Percentiles rank a stretch among this genome's conserved stretches.
Evolutionary conservation across 306 rosid genomes (phyloP).

Genomic region (Styphnolobium japonicum): DNA sequence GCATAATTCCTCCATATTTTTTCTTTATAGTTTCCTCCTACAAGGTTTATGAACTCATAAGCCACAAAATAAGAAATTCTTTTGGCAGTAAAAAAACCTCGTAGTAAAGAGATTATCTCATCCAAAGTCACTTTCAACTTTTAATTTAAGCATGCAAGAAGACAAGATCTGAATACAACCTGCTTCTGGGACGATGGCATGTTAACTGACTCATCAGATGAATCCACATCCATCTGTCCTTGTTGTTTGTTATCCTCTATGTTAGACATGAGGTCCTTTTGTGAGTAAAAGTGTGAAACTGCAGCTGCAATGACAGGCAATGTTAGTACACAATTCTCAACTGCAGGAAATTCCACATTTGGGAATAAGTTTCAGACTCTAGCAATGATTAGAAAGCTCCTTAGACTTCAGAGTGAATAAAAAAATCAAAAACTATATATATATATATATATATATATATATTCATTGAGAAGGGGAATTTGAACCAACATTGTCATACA

Average conservation of each 20-base stretch:
- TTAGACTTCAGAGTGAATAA: constrained; percentile 1
- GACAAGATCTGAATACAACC: constrained; percentile 40
- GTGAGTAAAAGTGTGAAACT: constrained; percentile 32
- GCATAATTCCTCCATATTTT: constrained; percentile 87
- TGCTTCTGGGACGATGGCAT: constrained; percentile 60
- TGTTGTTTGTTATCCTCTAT: constrained; percentile 58
- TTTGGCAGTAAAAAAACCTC: neutral
- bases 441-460: too few species aligned
- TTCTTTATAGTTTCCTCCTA: constrained; percentile 84
- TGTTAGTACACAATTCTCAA: constrained; percentile 19
- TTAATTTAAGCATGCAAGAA: constrained; percentile 10
- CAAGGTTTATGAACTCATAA: constrained; percentile 32
- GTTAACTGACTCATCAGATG: constrained; percentile 36
- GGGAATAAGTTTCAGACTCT: neutral
- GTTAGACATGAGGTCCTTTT: constrained; percentile 47
- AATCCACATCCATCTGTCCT: constrained; percentile 45
- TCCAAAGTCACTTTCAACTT: neutral
- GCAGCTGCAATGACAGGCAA: constrained; percentile 33
- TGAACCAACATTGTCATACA: neutral
- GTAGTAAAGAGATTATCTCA: constrained; percentile 9
- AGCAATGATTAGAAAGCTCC: neutral
- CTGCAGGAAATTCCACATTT: neutral
- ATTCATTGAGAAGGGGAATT: constrained; percentile 3
- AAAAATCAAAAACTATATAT: too few species aligned
- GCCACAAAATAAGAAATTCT: constrained; percentile 13